These are phyloP conservation scores for Corrigiola litoralis DNA, from an alignment of 179 eudicot species.

Conservation along the genomic window DNA sequence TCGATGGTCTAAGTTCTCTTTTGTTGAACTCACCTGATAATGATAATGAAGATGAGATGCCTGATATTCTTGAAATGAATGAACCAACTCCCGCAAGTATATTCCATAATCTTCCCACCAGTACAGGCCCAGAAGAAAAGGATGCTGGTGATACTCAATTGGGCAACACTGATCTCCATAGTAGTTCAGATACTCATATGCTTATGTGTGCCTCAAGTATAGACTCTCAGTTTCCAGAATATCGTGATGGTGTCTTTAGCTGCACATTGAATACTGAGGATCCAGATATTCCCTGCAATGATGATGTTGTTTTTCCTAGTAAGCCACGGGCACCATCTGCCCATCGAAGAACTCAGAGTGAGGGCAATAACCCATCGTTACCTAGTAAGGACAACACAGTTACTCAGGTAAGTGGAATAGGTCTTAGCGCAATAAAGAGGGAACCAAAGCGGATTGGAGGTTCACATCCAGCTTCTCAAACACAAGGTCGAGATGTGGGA, in stretches of 20 bases:
- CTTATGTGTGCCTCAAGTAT: conserved; percentile 18
- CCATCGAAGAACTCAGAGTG: conserved; percentile 42
- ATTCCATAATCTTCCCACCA: conserved; percentile 16
- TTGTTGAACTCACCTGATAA: conserved; percentile 44
- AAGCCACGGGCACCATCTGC: conserved; percentile 31
- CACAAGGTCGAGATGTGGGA: conserved; percentile 21
- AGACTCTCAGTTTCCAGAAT: conserved; percentile 33
- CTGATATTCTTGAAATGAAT: conserved; percentile 18
- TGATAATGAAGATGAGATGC: conserved; percentile 19
- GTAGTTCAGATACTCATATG: conserved; percentile 28
- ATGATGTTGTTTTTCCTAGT: conserved; percentile 47
- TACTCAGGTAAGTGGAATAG: conserved; percentile 16
- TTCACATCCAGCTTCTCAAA: conserved; percentile 11
- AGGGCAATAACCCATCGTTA: conserved; percentile 17
- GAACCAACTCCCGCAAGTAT: conserved; percentile 21
- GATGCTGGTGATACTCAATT: conserved; percentile 6
- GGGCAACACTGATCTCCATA: conserved; percentile 11
- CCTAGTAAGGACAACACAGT: conserved; percentile 16
- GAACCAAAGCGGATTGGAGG: conserved; percentile 18
- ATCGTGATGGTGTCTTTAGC: conserved; percentile 41
- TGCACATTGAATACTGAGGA: conserved; percentile 68
- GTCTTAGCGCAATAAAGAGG: conserved; percentile 10
- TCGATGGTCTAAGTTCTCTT: conserved; percentile 41
- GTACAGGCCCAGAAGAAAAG: conserved; percentile 15
- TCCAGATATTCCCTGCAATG: conserved; percentile 62